A percentile compares a stretch with the other conserved stretches of the same genome.
Evolutionary conservation across 2,329 filamentous ascomycete genomes (phyloP).

Genomic region (Diaporthe citri): DNA sequence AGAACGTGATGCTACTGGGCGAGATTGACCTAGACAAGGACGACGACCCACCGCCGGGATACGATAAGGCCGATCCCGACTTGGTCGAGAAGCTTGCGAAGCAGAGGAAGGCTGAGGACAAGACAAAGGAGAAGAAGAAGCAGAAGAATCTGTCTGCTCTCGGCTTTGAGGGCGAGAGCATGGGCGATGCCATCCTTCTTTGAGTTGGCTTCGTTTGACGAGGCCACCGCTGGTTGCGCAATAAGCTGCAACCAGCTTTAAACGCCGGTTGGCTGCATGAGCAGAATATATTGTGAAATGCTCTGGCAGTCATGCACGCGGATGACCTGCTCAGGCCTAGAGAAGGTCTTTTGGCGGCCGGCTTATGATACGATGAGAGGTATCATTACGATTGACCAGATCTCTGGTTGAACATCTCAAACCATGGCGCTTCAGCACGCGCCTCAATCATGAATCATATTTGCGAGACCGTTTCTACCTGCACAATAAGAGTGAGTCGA

Average conservation of each 20-base stretch:
- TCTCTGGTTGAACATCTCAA: constrained; percentile 17
- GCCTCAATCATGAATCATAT: not conserved
- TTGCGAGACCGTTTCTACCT: not conserved
- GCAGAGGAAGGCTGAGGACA: constrained; percentile 76
- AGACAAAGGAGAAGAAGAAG: constrained; percentile 78
- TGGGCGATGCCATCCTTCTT: constrained; percentile 77
- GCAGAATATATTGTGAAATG: constrained; percentile 68
- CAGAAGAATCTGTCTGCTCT: constrained; percentile 79
- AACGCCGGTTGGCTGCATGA: constrained; percentile 42
- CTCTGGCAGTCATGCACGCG: constrained; percentile 46
- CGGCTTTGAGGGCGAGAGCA: constrained; percentile 90
- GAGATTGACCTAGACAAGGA: constrained; percentile 98
- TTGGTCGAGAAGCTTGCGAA: constrained; percentile 77
- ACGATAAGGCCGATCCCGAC: constrained; percentile 63
- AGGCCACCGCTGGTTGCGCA: constrained; percentile 38
- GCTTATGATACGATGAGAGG: constrained; percentile 39
- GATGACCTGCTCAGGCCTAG: not conserved
- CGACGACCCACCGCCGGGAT: constrained; percentile 82
- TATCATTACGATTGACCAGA: constrained; percentile 35
- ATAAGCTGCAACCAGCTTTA: constrained; percentile 10
- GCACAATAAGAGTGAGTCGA: not conserved
- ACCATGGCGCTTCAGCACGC: constrained; percentile 23
- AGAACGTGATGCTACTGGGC: constrained; percentile 95
- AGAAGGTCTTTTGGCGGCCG: constrained; percentile 36
- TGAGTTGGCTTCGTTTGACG: constrained; percentile 52